Conservation (phyloP, 305 asterid genomes). For the Vinca major region DNA sequence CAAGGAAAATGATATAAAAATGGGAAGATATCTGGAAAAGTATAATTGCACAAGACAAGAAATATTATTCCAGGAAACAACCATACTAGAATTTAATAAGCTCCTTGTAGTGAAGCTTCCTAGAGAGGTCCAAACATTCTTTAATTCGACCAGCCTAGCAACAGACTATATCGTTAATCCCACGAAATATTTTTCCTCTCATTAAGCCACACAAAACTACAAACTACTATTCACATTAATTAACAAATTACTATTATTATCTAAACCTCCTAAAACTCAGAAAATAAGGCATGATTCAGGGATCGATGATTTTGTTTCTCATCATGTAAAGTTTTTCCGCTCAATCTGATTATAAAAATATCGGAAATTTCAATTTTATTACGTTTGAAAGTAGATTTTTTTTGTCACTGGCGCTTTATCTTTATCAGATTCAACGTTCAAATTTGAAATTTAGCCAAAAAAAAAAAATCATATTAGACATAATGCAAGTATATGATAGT, state of each 20-base stretch:
- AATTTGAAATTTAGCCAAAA: too few relatives aligned
- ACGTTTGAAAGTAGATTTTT: too few relatives aligned
- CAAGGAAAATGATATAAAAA: not conserved
- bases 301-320: not conserved
- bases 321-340: not conserved
- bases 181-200: constrained; percentile 4
- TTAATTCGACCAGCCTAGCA: constrained; percentile 8
- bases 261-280: not conserved
- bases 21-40: not conserved
- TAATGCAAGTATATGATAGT: too few relatives aligned
- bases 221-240: not conserved
- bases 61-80: not conserved
- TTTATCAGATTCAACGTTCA: too few relatives aligned
- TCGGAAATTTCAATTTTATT: too few relatives aligned
- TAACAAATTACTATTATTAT: not conserved
- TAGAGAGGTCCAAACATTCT: not conserved
- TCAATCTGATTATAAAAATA: too few relatives aligned
- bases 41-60: not conserved
- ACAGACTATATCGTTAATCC: not conserved
- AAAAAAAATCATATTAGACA: too few relatives aligned
- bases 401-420: too few relatives aligned
- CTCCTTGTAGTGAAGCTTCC: constrained; percentile 6
- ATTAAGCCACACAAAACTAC: not conserved
- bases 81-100: too few relatives aligned
- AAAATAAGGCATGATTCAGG: not conserved